Conservation (phyloP, 2,329 filamentous ascomycete genomes). For the Akanthomyces muscarius region DNA sequence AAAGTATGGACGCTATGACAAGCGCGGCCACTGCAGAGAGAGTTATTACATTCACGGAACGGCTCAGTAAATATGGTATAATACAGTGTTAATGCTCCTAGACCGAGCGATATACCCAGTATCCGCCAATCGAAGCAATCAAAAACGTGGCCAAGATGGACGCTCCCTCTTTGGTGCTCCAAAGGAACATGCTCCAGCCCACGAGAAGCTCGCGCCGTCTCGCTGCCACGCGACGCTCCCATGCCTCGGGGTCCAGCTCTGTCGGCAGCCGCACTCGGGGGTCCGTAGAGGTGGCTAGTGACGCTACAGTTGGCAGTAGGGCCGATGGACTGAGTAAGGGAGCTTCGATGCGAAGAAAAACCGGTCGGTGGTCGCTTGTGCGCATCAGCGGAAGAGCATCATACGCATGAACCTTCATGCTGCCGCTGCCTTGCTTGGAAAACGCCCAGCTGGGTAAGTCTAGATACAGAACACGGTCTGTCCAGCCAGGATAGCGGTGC, state of each 20-base stretch:
- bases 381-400: slow-evolving; percentile 70
- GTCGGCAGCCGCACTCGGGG: slow-evolving; percentile 46
- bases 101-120: slow-evolving; percentile 36
- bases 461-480: slow-evolving; percentile 81
- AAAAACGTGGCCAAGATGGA: slow-evolving; percentile 41
- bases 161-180: slow-evolving; percentile 50
- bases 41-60: background rate
- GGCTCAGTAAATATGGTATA: background rate
- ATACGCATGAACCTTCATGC: slow-evolving; percentile 60
- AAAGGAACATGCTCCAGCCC: slow-evolving; percentile 53
- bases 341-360: slow-evolving; percentile 66
- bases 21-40: background rate
- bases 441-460: slow-evolving; percentile 53
- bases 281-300: slow-evolving; percentile 31
- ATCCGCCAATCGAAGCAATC: slow-evolving; percentile 39
- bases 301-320: slow-evolving; percentile 33
- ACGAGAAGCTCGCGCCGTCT: slow-evolving; percentile 44
- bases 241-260: slow-evolving; percentile 51
- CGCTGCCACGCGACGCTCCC: slow-evolving; percentile 47
- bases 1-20: background rate
- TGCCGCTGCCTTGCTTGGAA: slow-evolving; percentile 22
- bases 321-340: slow-evolving; percentile 49
- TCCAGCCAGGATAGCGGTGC: slow-evolving; percentile 90
- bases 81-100: background rate
- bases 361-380: slow-evolving; percentile 85